Evolutionary conservation across 2,329 filamentous ascomycete genomes (phyloP).

Genomic region (Phoma herbarum): DNA sequence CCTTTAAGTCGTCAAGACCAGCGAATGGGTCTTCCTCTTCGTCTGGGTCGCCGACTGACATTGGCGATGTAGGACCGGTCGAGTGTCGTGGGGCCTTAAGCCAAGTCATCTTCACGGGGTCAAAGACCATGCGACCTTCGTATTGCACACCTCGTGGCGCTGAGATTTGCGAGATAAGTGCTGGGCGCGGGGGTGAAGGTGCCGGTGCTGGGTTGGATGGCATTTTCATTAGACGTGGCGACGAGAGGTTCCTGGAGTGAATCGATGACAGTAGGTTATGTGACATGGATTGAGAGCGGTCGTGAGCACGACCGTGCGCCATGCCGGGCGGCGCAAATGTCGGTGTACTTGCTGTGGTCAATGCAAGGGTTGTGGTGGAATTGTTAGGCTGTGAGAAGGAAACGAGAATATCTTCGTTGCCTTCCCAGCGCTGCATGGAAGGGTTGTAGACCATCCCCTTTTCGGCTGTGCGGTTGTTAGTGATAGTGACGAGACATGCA

Average conservation of each 20-base stretch:
- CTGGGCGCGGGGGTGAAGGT: constrained; percentile 66
- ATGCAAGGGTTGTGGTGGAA: constrained; percentile 58
- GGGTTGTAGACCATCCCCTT: constrained; percentile 98
- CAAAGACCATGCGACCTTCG: constrained; percentile 98
- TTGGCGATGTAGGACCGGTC: constrained; percentile 49
- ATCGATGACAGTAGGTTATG: constrained; percentile 53
- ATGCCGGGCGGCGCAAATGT: constrained; percentile 49
- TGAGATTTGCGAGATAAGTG: constrained; percentile 90
- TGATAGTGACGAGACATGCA: constrained; percentile 12
- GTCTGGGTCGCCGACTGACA: constrained; percentile 69
- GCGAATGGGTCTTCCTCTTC: constrained; percentile 95
- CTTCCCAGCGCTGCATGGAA: constrained; percentile 87
- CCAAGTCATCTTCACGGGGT: constrained; percentile 98
- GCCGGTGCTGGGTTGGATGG: constrained; percentile 56
- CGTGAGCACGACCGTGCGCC: constrained; percentile 42
- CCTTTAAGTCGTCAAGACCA: constrained; percentile 90
- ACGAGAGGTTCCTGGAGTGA: constrained; percentile 49
- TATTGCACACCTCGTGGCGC: constrained; percentile 85
- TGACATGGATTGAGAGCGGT: constrained; percentile 50
- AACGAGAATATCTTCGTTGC: constrained; percentile 85
- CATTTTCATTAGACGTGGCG: constrained; percentile 44
- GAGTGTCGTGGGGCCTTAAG: constrained; percentile 70
- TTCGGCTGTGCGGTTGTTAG: constrained; percentile 65
- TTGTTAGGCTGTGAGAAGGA: constrained; percentile 69
- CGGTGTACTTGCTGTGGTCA: constrained; percentile 51